Base-by-base conservation (phyloP, 371 early-diverging fungal species). In the Saksenaea oblongispora region DNA sequence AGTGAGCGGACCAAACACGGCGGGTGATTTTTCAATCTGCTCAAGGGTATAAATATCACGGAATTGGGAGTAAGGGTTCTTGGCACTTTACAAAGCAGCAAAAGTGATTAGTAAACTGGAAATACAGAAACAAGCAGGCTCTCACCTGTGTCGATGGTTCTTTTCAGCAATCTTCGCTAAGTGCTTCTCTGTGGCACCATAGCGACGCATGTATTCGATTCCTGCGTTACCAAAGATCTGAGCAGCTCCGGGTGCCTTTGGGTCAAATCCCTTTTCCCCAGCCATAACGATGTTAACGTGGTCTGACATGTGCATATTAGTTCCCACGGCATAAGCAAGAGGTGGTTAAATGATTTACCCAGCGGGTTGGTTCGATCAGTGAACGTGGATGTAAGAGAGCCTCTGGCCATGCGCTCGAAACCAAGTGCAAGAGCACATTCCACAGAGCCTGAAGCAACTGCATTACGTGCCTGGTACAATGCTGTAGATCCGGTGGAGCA, bases 201-300 rank as follows among this genome's bases (percentile, higher is more conserved):
- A 80, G 64, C 84, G 78, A 44, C 88, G 84, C 64, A 79, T 79
- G 77, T 92, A 92, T 59, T 84, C 90, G 11, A 89, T 76, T 63
- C 90, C 93, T 37, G 91, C 93, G 64, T 89, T 89, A 51, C 89
- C 89, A 70, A 92, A 92, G 56, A 91, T 86, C 72, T 91, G 91
- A 34, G 93, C 86, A 15, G 91, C 85, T 36, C 79, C 67, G 9
- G 93, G 91, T 8, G 87, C 84, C 8, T 78, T 77, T 18, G 73
- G 68, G n/a, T 80, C 77, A 47, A 89, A 72, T 15, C 87, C 89
- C 54, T 83, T 78, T 36, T 84, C 78, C 53, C 86, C 81, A 27
- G 74, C 70, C 87, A 88, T 88, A 34, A 83, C 67, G 10, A 64
- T 66, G 14, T 75, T 62, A 36, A 84, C 78, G 69, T 86, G 83